Conservation (phyloP, 2,329 filamentous ascomycete species). For the Xylariaceae sp. region DNA sequence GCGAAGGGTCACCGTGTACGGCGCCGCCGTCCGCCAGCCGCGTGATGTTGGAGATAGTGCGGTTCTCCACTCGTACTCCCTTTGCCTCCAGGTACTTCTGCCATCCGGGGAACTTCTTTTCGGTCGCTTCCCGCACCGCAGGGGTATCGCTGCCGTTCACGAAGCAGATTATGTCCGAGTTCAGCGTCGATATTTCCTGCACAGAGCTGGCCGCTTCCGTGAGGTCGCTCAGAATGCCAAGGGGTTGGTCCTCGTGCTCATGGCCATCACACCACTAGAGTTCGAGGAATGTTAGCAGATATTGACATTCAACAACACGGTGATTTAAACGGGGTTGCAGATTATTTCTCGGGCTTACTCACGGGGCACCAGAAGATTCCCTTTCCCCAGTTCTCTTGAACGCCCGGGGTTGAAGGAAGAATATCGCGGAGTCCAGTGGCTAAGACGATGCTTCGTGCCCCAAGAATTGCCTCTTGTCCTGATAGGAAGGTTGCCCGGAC, state of each 20-base stretch:
- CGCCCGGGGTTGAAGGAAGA: slow-evolving; percentile 49
- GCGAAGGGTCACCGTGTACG: slow-evolving; percentile 33
- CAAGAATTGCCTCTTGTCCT: slow-evolving; percentile 30
- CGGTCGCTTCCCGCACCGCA: slow-evolving; percentile 34
- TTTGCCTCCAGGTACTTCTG: slow-evolving; percentile 43
- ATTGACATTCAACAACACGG: neutral
- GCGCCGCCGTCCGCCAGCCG: slow-evolving; percentile 39
- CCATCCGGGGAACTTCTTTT: slow-evolving; percentile 41
- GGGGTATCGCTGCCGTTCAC: slow-evolving; percentile 54
- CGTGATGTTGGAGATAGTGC: slow-evolving; percentile 44
- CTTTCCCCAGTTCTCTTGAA: slow-evolving; percentile 50
- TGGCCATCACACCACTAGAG: slow-evolving; percentile 54
- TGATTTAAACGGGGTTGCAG: neutral
- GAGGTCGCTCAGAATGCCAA: slow-evolving; percentile 48
- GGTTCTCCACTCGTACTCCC: slow-evolving; percentile 51
- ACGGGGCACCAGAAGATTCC: slow-evolving; percentile 57
- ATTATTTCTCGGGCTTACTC: slow-evolving; percentile 3
- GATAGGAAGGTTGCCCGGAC: slow-evolving; percentile 33
- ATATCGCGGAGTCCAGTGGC: slow-evolving; percentile 53
- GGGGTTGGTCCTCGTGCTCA: slow-evolving; percentile 53
- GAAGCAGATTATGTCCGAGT: slow-evolving; percentile 50
- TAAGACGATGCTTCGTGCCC: slow-evolving; percentile 50
- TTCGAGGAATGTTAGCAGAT: neutral
- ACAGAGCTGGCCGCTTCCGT: slow-evolving; percentile 39
- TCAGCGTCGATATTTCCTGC: slow-evolving; percentile 49